Percentiles rank a stretch among this genome's conserved stretches.
Evolutionary conservation across 225 moss, liverwort and hornwort genomes (phyloP).

Genomic region (Sphagnum contortum): DNA sequence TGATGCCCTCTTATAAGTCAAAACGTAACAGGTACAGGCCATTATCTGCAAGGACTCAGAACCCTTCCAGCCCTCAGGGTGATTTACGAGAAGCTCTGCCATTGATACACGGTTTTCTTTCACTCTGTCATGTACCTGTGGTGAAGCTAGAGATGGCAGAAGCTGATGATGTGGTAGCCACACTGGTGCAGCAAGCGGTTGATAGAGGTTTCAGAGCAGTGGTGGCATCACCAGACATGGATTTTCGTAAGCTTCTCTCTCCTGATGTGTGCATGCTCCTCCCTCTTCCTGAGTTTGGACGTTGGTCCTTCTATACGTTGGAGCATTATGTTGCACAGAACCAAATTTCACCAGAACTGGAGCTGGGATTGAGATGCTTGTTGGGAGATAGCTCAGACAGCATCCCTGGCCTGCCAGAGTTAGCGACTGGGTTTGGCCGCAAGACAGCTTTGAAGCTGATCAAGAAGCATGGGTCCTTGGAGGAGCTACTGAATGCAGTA

Average conservation of each 20-base stretch:
- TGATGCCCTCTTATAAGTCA: conserved; percentile 71
- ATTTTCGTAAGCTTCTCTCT: conserved; percentile 74
- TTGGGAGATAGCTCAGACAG: conserved; percentile 76
- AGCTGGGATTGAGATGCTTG: conserved; percentile 86
- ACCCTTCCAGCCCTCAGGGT: conserved; percentile 30
- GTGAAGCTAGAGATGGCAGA: conserved; percentile 79
- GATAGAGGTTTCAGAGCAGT: conserved; percentile 57
- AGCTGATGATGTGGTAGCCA: conserved; percentile 90
- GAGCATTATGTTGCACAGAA: conserved; percentile 69
- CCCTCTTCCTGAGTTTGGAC: conserved; percentile 65
- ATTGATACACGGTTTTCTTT: conserved; percentile 51
- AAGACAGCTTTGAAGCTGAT: conserved; percentile 88
- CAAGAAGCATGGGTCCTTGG: conserved; percentile 81
- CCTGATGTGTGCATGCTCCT: conserved; percentile 70
- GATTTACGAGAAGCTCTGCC: conserved; percentile 72
- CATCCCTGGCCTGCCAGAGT: conserved; percentile 60
- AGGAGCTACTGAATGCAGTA: conserved; percentile 60
- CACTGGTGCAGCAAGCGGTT: conserved; percentile 60
- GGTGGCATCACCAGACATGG: conserved; percentile 97
- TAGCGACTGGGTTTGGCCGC: conserved; percentile 72
- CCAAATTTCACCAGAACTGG: conserved; percentile 51
- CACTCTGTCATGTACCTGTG: conserved; percentile 75
- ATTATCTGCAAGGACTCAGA: conserved; percentile 22
- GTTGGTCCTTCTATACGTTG: conserved; percentile 93
- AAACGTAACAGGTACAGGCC: conserved; percentile 60